These are phyloP conservation scores for Fagopyrum tataricum DNA, from an alignment of 148 eudicot species.

Conservation along the genomic window DNA sequence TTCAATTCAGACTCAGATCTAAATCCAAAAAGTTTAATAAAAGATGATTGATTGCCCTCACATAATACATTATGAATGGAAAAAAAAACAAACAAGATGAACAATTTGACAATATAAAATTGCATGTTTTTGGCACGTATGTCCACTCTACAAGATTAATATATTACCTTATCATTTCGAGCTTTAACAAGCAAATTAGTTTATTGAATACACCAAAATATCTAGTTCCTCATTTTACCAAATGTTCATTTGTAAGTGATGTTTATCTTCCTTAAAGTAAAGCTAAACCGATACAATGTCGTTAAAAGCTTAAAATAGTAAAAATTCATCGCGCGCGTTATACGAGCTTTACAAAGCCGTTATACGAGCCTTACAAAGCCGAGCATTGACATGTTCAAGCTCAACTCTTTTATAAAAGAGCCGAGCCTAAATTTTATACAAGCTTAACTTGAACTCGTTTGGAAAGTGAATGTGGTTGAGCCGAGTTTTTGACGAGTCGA, in stretches of 20 bases:
- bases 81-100: background rate
- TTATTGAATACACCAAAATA: background rate
- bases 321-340: background rate
- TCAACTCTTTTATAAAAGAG: too few species aligned
- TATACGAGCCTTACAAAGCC: background rate
- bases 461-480: too few species aligned
- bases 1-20: background rate
- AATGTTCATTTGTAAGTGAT: background rate
- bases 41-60: background rate
- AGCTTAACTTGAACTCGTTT: too few species aligned
- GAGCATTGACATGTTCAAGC: too few species aligned
- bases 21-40: background rate
- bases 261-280: too few species aligned
- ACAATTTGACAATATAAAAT: background rate
- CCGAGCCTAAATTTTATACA: too few species aligned
- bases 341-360: background rate
- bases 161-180: background rate
- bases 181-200: background rate
- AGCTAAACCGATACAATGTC: too few species aligned
- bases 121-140: conserved; percentile 7
- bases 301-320: background rate
- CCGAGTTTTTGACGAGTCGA: too few species aligned
- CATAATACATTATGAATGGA: background rate
- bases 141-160: background rate
- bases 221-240: background rate